Evolutionary conservation across 176 grass and related monocot genomes (phyloP).

Genomic region (Oryza glaberrima): DNA sequence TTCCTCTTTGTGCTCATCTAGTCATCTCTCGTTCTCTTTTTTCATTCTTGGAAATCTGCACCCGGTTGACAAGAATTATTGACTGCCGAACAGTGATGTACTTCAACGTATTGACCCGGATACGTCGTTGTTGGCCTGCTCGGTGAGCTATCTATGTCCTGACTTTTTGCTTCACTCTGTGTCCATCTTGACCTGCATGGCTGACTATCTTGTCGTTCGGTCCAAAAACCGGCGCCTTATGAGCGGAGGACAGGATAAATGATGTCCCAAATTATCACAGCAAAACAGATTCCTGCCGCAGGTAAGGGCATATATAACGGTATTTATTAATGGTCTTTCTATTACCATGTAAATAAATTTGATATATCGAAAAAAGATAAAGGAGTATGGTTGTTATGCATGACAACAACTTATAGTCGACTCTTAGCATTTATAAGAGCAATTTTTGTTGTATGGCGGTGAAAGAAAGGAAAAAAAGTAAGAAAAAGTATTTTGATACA

Average conservation of each 20-base stretch:
- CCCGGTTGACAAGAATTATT: not conserved
- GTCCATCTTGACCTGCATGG: not conserved
- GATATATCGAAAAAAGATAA: no score
- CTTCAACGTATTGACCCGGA: slow-evolving; percentile 16
- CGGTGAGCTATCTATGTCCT: slow-evolving; percentile 17
- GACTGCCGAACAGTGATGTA: not conserved
- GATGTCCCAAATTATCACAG: not conserved
- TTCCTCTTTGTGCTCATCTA: not conserved
- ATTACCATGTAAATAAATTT: no score
- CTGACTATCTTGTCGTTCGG: not conserved
- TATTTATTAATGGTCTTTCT: no score
- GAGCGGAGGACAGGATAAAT: not conserved
- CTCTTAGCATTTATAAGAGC: no score
- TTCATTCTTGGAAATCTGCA: not conserved
- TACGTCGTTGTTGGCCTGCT: slow-evolving; percentile 4
- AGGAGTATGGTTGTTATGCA: no score
- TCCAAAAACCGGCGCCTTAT: not conserved
- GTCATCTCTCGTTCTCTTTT: not conserved
- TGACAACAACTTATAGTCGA: no score
- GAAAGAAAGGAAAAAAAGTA: no score
- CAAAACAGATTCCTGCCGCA: not conserved
- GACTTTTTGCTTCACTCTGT: not conserved
- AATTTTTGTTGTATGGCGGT: no score
- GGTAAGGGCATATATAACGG: not conserved
- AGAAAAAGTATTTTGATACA: no score